Evolutionary conservation across 2,329 filamentous ascomycete species (phyloP).

Genomic region (Acrocalymma vagum): DNA sequence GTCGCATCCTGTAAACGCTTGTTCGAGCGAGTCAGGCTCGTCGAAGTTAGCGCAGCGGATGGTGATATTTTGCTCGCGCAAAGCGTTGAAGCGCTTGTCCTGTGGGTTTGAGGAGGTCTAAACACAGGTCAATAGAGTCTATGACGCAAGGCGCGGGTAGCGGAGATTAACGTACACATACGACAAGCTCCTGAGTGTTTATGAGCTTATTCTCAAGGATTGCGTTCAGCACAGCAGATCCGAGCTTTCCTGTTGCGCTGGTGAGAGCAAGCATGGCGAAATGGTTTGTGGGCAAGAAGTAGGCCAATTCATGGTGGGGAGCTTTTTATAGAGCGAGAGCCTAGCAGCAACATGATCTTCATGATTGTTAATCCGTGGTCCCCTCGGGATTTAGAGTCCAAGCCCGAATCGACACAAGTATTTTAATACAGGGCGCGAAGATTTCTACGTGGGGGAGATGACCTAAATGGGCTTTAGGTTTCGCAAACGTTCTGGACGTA

Average conservation of each 20-base stretch:
- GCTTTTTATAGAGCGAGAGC: no score
- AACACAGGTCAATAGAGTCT: constrained; percentile 7
- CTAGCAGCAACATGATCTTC: no score
- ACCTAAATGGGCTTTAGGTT: no score
- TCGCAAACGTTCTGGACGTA: no score
- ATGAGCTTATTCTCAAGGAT: constrained; percentile 53
- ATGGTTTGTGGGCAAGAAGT: no score
- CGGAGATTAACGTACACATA: constrained; percentile 36
- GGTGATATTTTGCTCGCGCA: constrained; percentile 40
- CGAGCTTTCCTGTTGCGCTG: constrained; percentile 56
- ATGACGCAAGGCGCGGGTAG: background rate
- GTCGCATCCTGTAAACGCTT: constrained; percentile 48
- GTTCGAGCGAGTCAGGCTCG: constrained; percentile 39
- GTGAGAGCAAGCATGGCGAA: constrained; percentile 53
- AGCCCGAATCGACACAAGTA: no score
- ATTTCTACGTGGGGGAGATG: no score
- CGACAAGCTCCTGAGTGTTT: constrained; percentile 46
- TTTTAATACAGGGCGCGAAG: no score
- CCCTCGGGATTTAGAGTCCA: no score
- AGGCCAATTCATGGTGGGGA: no score
- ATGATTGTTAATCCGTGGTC: no score
- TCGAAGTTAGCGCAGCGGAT: constrained; percentile 52
- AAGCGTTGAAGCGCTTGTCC: constrained; percentile 31
- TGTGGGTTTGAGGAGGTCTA: constrained; percentile 30
- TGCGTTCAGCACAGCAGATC: constrained; percentile 52